These are phyloP conservation scores for Cephalotrichum gorgonifer DNA, from an alignment of 2,329 filamentous ascomycete genomes.

Conservation along the genomic window DNA sequence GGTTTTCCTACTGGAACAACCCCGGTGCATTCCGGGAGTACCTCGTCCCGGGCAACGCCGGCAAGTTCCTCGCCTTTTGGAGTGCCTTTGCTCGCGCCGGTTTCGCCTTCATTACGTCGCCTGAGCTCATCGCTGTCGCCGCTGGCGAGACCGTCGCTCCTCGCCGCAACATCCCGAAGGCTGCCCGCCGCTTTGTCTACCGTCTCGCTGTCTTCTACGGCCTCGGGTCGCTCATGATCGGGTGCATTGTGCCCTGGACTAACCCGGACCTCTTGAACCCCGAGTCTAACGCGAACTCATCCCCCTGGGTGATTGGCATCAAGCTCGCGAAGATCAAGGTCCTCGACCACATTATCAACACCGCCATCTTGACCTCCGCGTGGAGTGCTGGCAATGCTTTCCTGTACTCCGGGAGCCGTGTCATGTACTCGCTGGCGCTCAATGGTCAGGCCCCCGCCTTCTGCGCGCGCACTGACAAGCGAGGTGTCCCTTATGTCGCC, in stretches of 20 bases:
- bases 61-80: conserved; percentile 50
- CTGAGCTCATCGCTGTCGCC: conserved; percentile 53
- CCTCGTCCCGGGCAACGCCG: conserved; percentile 31
- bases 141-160: conserved; percentile 57
- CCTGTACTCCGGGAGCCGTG: conserved; percentile 57
- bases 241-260: conserved; percentile 54
- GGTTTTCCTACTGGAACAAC: conserved; percentile 26
- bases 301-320: conserved; percentile 59
- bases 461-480: conserved; percentile 49
- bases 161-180: conserved; percentile 56
- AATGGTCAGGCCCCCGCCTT: conserved; percentile 54
- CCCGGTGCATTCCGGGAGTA: conserved; percentile 37
- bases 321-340: conserved; percentile 51
- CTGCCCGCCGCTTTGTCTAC: conserved; percentile 49
- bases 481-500: conserved; percentile 48
- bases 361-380: conserved; percentile 55
- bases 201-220: conserved; percentile 56
- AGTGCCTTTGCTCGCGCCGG: conserved; percentile 45
- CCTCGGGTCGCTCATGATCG: conserved; percentile 49
- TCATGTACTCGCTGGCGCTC: conserved; percentile 58
- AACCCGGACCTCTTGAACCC: conserved; percentile 48
- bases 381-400: conserved; percentile 52
- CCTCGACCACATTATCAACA: conserved; percentile 59
- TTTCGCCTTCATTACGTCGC: conserved; percentile 51
- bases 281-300: conserved; percentile 48